Evolutionary conservation across 1,139 yeast genomes (phyloP).

Genomic region (Hyphopichia khmerensis): DNA sequence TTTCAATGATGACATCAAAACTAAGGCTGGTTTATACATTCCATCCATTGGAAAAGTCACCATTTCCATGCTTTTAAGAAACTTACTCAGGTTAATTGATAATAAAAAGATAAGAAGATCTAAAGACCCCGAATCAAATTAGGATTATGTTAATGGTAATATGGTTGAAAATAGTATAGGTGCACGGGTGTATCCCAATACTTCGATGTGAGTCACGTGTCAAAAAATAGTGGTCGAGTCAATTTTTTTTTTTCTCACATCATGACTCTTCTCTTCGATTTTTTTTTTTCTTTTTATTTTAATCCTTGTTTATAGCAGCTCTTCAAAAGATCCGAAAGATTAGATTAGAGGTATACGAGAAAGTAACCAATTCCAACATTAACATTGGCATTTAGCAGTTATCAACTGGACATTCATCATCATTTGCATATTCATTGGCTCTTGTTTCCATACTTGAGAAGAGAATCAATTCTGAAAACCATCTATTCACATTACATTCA

Average conservation of each 20-base stretch:
- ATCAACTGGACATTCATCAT: no score
- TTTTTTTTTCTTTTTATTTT: slow-evolving; percentile 1
- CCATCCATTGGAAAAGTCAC: slow-evolving; percentile 97
- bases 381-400: no score
- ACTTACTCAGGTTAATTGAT: slow-evolving; percentile 74
- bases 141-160: no score
- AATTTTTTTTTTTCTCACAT: neutral
- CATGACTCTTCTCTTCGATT: slow-evolving; percentile 1
- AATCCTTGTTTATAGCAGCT: neutral
- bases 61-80: slow-evolving; percentile 87
- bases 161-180: no score
- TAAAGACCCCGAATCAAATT: neutral
- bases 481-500: no score
- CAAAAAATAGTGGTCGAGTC: neutral
- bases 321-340: no score
- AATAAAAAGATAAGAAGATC: slow-evolving; percentile 43
- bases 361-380: no score
- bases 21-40: slow-evolving; percentile 84
- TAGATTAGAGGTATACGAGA: no score
- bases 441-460: no score
- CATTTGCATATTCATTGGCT: no score
- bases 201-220: neutral
- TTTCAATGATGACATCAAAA: slow-evolving; percentile 76
- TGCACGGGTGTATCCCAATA: no score
- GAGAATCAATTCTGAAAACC: no score